A percentile compares a stretch with the other conserved stretches of the same genome.
phyloP scores from a whole-genome alignment of 2,329 filamentous ascomycete genomes.

The Arthrinium puccinioides region DNA sequence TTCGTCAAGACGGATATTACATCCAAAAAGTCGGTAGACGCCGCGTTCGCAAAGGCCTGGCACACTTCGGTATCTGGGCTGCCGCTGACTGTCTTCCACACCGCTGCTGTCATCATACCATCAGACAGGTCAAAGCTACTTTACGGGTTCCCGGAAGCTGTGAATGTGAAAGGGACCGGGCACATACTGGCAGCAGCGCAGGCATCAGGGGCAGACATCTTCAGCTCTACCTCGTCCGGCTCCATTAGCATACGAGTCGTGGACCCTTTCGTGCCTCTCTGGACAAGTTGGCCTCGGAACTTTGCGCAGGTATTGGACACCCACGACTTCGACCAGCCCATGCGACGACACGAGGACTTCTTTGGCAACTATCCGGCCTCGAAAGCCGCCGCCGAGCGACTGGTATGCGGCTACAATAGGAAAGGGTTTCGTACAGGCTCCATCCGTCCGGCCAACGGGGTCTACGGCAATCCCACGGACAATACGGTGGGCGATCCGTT shows the following conservation, averaged over 20 bases:
- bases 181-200: constrained; percentile 41
- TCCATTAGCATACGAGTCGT: constrained; percentile 35
- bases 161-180: constrained; percentile 43
- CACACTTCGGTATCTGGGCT: constrained; percentile 27
- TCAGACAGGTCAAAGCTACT: constrained; percentile 37
- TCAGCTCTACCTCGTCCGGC: constrained; percentile 46
- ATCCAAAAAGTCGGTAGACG: constrained; percentile 31
- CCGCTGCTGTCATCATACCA: constrained; percentile 45
- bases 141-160: constrained; percentile 35
- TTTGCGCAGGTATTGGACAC: constrained; percentile 39
- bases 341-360: constrained; percentile 33
- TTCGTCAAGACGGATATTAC: constrained; percentile 44
- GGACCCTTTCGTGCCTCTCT: constrained; percentile 26
- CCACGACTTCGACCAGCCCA: constrained; percentile 31
- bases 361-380: constrained; percentile 43
- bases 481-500: constrained; percentile 36
- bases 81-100: constrained; percentile 51
- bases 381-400: constrained; percentile 43
- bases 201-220: constrained; percentile 36
- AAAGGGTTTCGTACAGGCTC: constrained; percentile 38
- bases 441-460: constrained; percentile 43
- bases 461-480: constrained; percentile 44
- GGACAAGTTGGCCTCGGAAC: constrained; percentile 23
- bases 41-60: constrained; percentile 43
- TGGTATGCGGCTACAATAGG: constrained; percentile 34